These are phyloP conservation scores for Ogataea pilisensis DNA, from an alignment of 805 yeast genomes.

Conservation along the genomic window DNA sequence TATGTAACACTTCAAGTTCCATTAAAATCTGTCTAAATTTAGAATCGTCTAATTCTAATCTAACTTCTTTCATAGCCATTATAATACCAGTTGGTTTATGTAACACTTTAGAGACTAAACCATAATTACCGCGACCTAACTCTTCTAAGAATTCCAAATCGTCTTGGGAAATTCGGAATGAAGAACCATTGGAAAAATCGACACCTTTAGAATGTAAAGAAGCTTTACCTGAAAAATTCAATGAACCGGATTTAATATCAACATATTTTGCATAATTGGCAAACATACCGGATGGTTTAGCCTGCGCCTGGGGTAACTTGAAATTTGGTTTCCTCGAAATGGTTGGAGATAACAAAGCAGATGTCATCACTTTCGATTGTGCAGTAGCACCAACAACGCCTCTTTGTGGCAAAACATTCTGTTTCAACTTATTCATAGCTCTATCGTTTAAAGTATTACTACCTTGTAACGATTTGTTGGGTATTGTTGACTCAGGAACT, in stretches of 20 bases:
- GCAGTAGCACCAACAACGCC: constrained; percentile 20
- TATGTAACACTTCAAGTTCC: constrained; percentile 93
- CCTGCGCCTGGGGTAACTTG: constrained; percentile 23
- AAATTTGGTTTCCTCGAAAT: constrained; percentile 16
- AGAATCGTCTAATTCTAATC: constrained; percentile 89
- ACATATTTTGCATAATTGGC: constrained; percentile 82
- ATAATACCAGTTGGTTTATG: constrained; percentile 88
- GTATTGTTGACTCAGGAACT: constrained; percentile 19
- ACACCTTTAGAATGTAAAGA: constrained; percentile 89
- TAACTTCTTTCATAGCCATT: constrained; percentile 97
- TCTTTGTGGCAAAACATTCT: constrained; percentile 23
- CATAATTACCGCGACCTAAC: constrained; percentile 94
- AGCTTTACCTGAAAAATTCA: constrained; percentile 91
- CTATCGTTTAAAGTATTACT: constrained; percentile 3
- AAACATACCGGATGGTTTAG: constrained; percentile 57
- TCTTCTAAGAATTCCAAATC: constrained; percentile 82
- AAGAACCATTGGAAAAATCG: constrained; percentile 83
- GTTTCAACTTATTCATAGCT: constrained; percentile 15
- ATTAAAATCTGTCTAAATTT: constrained; percentile 90
- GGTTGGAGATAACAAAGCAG: constrained; percentile 19
- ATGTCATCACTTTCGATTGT: constrained; percentile 12
- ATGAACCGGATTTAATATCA: constrained; percentile 87
- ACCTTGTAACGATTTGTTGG: not conserved
- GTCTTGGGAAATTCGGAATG: constrained; percentile 80
- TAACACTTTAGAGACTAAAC: constrained; percentile 87